Conservation (phyloP, 306 rosid genomes). For the Sesbania bispinosa region DNA sequence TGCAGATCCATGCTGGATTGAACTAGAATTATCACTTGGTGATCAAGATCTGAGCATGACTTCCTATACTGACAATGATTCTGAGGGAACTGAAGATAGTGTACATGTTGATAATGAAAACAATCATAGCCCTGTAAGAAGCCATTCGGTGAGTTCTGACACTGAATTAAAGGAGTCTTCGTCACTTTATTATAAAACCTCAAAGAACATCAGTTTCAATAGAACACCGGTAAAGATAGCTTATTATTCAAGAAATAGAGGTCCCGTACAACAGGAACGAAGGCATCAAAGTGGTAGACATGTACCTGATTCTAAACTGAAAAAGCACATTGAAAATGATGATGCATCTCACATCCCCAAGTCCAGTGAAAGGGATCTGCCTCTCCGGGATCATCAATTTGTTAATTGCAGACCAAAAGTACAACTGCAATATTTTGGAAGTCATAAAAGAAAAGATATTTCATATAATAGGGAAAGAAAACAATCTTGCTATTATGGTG, state of each 20-base stretch:
- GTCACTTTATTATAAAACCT: conserved; percentile 31
- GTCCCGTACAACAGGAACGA: conserved; percentile 26
- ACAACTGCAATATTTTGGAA: conserved; percentile 26
- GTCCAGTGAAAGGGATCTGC: conserved; percentile 32
- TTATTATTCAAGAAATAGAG: conserved; percentile 39
- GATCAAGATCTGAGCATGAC: conserved; percentile 60
- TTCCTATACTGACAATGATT: conserved; percentile 59
- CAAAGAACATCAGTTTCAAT: conserved; percentile 24
- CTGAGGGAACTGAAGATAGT: conserved; percentile 42
- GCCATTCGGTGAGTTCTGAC: conserved; percentile 32
- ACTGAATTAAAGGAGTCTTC: conserved; percentile 25
- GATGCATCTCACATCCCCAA: conserved; percentile 20
- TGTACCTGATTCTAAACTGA: conserved; percentile 19
- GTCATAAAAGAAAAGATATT: conserved; percentile 27
- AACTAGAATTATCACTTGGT: conserved; percentile 54
- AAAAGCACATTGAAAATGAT: conserved; percentile 18
- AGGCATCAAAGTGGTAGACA: conserved; percentile 30
- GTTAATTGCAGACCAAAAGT: conserved; percentile 31
- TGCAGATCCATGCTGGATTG: conserved; percentile 45
- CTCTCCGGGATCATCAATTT: conserved; percentile 27
- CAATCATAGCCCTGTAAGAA: conserved; percentile 35
- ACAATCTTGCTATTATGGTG: conserved; percentile 30
- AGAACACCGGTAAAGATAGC: conserved; percentile 30
- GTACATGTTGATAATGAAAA: conserved; percentile 37
- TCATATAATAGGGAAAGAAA: conserved; percentile 38